These are phyloP conservation scores for Paecilomyces formosus DNA, from an alignment of 2,329 filamentous ascomycete species.

Conservation along the genomic window DNA sequence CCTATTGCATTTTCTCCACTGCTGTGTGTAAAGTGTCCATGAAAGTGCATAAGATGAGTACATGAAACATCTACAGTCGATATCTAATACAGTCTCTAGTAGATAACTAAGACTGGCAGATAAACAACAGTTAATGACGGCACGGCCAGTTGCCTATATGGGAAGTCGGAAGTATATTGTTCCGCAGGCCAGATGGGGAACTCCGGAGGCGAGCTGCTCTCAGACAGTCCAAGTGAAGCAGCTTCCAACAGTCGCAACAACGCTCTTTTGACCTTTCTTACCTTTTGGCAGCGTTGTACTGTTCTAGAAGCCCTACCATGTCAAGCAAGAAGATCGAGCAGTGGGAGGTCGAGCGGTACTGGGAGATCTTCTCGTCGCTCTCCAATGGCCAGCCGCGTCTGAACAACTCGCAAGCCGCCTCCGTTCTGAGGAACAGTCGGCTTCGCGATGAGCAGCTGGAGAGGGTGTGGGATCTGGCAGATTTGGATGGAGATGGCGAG, in stretches of 20 bases:
- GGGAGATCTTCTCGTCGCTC: constrained; percentile 70
- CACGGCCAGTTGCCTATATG: neutral
- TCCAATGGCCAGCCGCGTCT: constrained; percentile 57
- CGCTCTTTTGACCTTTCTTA: neutral
- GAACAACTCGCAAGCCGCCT: constrained; percentile 62
- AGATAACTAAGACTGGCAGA: no score
- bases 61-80: no score
- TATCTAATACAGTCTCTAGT: no score
- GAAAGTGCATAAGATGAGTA: no score
- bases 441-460: constrained; percentile 81
- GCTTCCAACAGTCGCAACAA: neutral
- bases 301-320: constrained; percentile 15
- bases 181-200: neutral
- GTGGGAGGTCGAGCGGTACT: constrained; percentile 69
- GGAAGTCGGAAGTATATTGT: neutral
- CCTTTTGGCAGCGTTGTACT: neutral
- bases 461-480: constrained; percentile 91
- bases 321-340: constrained; percentile 54
- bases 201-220: neutral
- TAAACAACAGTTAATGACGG: neutral
- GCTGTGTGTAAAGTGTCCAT: no score
- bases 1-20: neutral
- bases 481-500: constrained; percentile 95
- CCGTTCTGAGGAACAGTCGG: constrained; percentile 65
- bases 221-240: neutral